A percentile compares a stretch with the other conserved stretches of the same genome.
phyloP scores from a whole-genome alignment of 2,329 filamentous ascomycete genomes.

The Xylaria sp. region DNA sequence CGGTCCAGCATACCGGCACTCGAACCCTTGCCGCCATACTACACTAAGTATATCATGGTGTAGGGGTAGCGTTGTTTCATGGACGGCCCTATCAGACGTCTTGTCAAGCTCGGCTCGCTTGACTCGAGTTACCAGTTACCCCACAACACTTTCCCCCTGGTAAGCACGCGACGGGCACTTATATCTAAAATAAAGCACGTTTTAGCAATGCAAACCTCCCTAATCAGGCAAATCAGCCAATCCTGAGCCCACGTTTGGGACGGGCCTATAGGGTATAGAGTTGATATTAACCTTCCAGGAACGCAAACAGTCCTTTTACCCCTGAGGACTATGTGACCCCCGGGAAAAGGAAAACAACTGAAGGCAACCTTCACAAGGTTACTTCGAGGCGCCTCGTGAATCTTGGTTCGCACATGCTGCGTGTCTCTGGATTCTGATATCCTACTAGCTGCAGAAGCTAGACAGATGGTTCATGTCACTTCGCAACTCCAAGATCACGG shows the following conservation, averaged over 20 bases:
- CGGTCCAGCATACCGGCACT: conserved; percentile 1
- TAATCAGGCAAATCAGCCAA: conserved; percentile 16
- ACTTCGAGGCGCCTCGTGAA: conserved; percentile 26
- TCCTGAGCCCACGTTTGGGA: conserved; percentile 9
- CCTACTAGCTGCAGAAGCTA: conserved; percentile 17
- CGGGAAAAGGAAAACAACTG: background rate
- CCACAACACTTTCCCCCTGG: conserved; percentile 25
- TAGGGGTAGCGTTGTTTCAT: conserved; percentile 25
- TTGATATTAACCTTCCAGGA: conserved; percentile 20
- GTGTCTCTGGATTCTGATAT: conserved; percentile 1
- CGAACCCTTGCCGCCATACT: conserved; percentile 1
- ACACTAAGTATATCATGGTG: background rate
- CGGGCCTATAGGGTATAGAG: conserved; percentile 8
- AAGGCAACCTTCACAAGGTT: background rate
- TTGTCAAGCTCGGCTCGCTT: conserved; percentile 12
- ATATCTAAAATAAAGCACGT: conserved; percentile 1
- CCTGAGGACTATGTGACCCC: conserved; percentile 14
- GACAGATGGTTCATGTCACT: conserved; percentile 22
- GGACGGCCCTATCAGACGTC: background rate
- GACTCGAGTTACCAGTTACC: conserved; percentile 6
- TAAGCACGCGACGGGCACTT: conserved; percentile 6
- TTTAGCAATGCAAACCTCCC: conserved; percentile 16
- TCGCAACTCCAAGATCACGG: conserved; percentile 10
- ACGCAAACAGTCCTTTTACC: conserved; percentile 2
- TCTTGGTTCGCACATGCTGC: conserved; percentile 23